phyloP scores from a whole-genome alignment of 306 rosid genomes.

The Coriaria nepalensis region DNA sequence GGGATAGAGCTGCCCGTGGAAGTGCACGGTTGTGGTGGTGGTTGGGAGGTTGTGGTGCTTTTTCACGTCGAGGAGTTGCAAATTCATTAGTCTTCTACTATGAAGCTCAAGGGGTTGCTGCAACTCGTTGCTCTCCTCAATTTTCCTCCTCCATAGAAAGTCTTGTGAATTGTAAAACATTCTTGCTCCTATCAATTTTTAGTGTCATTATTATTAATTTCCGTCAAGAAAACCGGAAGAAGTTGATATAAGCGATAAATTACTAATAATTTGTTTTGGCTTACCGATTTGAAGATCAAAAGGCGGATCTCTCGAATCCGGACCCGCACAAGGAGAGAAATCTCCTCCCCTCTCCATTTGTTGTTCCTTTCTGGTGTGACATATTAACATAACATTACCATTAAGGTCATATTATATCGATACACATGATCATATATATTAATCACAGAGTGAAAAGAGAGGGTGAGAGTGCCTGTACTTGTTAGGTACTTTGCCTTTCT shows the following conservation, averaged over 20 bases:
- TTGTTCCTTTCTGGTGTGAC: slow-evolving; percentile 62
- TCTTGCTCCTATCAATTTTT: slow-evolving; percentile 35
- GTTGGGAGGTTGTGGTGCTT: slow-evolving; percentile 36
- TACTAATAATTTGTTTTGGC: slow-evolving; percentile 1
- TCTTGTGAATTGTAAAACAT: slow-evolving; percentile 79
- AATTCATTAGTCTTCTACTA: slow-evolving; percentile 65
- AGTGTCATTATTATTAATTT: too few species aligned
- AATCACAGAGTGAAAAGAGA: background rate
- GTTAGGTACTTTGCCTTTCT: slow-evolving; percentile 95
- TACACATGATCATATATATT: background rate
- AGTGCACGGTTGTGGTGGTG: slow-evolving; percentile 42
- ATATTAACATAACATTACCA: slow-evolving; percentile 1
- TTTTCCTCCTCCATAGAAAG: slow-evolving; percentile 77
- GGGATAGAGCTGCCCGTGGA: slow-evolving; percentile 64
- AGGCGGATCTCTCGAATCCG: slow-evolving; percentile 60
- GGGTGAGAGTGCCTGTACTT: slow-evolving; percentile 63
- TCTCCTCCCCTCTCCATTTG: slow-evolving; percentile 86
- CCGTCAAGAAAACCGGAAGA: background rate
- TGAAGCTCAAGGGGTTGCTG: slow-evolving; percentile 87
- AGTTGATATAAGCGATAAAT: slow-evolving; percentile 3
- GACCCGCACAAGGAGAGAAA: slow-evolving; percentile 81
- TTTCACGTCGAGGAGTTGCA: slow-evolving; percentile 88
- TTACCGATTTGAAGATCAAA: slow-evolving; percentile 75
- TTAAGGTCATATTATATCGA: too few species aligned
- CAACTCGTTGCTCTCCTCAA: slow-evolving; percentile 83